phyloP scores from a whole-genome alignment of 2,329 filamentous ascomycete genomes.

The Aspergillus fischeri region DNA sequence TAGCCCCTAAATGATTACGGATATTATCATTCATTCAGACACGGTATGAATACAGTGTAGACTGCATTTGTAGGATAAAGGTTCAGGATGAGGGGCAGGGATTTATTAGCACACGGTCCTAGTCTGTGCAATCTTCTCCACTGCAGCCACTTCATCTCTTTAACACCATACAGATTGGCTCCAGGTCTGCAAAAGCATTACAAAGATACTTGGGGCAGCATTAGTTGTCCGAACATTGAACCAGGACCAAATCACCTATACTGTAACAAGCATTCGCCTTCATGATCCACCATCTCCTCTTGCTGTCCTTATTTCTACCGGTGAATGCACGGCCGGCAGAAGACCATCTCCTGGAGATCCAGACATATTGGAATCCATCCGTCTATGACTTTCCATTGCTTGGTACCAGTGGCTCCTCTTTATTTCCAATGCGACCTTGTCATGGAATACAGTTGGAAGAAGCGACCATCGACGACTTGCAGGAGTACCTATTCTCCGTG shows the following conservation, averaged over 20 bases:
- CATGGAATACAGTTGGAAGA: conserved; percentile 61
- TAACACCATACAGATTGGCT: too few species aligned
- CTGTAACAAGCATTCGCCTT: neutral
- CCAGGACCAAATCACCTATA: neutral
- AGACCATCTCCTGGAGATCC: neutral
- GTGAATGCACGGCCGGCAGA: neutral
- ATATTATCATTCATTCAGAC: too few species aligned
- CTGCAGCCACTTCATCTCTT: too few species aligned
- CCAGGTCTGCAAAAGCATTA: too few species aligned
- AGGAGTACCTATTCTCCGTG: conserved; percentile 53
- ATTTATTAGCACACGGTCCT: too few species aligned
- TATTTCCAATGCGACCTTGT: conserved; percentile 63
- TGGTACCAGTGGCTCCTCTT: conserved; percentile 26
- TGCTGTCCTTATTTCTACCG: neutral
- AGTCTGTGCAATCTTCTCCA: too few species aligned
- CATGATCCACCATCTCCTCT: neutral
- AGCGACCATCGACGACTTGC: conserved; percentile 65
- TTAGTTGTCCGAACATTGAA: neutral
- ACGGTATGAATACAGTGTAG: too few species aligned
- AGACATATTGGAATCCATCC: neutral
- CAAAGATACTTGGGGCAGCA: too few species aligned
- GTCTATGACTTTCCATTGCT: conserved; percentile 37
- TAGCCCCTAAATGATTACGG: too few species aligned
- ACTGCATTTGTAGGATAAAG: too few species aligned
- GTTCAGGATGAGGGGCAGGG: too few species aligned